phyloP scores from a whole-genome alignment of 805 yeast genomes.

The Scheffersomyces stipitis region DNA sequence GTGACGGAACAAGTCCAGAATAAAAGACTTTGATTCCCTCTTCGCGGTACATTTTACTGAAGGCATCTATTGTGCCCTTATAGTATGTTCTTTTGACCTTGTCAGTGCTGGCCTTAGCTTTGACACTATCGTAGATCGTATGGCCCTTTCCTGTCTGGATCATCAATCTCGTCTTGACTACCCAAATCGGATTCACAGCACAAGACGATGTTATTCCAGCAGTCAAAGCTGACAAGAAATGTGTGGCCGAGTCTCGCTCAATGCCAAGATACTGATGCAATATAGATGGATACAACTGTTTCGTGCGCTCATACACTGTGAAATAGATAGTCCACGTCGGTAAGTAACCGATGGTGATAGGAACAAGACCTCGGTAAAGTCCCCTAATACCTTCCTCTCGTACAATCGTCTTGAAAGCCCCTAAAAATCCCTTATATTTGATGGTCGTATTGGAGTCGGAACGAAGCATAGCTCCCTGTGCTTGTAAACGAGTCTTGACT shows the following conservation, averaged over 20 bases:
- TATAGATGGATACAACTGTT: constrained; percentile 49
- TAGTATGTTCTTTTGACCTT: constrained; percentile 43
- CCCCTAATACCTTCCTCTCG: constrained; percentile 82
- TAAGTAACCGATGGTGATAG: constrained; percentile 90
- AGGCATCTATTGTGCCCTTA: constrained; percentile 81
- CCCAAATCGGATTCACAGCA: constrained; percentile 95
- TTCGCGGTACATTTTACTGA: constrained; percentile 66
- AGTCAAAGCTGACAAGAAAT: constrained; percentile 66
- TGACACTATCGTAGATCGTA: constrained; percentile 21
- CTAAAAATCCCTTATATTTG: constrained; percentile 55
- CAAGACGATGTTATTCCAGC: constrained; percentile 89
- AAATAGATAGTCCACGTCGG: constrained; percentile 98
- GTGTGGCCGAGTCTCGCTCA: constrained; percentile 29
- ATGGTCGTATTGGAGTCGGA: constrained; percentile 23
- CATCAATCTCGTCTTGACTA: constrained; percentile 93
- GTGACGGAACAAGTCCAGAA: constrained; percentile 86
- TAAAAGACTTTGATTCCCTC: constrained; percentile 86
- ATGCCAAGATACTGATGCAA: constrained; percentile 27
- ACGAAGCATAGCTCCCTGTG: constrained; percentile 62
- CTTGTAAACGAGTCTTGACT: constrained; percentile 90
- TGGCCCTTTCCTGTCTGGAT: constrained; percentile 60
- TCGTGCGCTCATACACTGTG: constrained; percentile 81
- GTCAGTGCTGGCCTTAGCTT: constrained; percentile 8
- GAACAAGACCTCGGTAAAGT: constrained; percentile 84
- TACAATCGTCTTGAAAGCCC: constrained; percentile 65